Percentiles rank a stretch among this genome's conserved stretches.
These are phyloP conservation scores for Irpex sp. DNA, from an alignment of 1,284 basidiomycete genomes.

Conservation along the genomic window DNA sequence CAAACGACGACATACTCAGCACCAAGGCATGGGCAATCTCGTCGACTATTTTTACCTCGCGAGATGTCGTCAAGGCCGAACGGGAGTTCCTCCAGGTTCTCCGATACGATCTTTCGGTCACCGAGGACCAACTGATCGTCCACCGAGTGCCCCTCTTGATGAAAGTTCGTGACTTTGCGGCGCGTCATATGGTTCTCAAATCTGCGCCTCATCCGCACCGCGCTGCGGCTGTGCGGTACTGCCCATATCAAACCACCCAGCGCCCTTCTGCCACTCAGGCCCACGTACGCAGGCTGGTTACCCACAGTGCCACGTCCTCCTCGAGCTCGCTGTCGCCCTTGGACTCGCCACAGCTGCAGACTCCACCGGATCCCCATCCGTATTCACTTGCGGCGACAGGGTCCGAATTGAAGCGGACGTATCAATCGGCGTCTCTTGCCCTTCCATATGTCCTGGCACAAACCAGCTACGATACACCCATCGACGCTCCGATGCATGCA, in stretches of 20 bases:
- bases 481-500: not conserved
- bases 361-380: slow-evolving; percentile 7
- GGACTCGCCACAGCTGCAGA: slow-evolving; percentile 11
- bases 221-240: not conserved
- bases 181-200: not conserved
- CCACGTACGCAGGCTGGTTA: slow-evolving; percentile 1
- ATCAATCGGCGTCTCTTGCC: not conserved
- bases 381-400: not conserved
- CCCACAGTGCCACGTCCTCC: not conserved
- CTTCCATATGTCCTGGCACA: slow-evolving; percentile 6
- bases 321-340: slow-evolving; percentile 8
- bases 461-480: not conserved
- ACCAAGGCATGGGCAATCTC: slow-evolving; percentile 61
- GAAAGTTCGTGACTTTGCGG: not conserved
- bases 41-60: slow-evolving; percentile 8
- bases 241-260: not conserved
- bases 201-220: not conserved
- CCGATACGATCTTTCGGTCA: slow-evolving; percentile 12
- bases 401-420: slow-evolving; percentile 4
- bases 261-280: not conserved
- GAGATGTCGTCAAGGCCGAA: slow-evolving; percentile 12
- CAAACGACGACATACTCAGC: slow-evolving; percentile 60
- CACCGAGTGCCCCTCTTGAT: slow-evolving; percentile 4
- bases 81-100: slow-evolving; percentile 15
- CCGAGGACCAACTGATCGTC: slow-evolving; percentile 6